Conservation (phyloP, 805 yeast species). For the Cyberlindnera petersonii region DNA sequence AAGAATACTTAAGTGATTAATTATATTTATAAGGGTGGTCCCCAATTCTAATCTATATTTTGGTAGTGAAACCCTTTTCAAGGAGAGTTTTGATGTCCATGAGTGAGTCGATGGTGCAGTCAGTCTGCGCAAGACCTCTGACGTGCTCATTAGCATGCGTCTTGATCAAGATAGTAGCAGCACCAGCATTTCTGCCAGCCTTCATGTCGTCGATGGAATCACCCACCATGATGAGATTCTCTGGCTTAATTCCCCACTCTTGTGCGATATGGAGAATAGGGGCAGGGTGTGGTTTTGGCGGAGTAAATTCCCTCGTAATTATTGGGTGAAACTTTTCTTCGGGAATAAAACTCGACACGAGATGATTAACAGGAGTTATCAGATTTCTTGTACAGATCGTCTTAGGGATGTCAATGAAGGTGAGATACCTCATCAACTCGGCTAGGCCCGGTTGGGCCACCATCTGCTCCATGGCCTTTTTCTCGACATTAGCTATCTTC, state of each 20-base stretch:
- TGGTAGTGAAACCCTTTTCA: conserved; percentile 31
- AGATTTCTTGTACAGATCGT: conserved; percentile 64
- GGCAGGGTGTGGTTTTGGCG: conserved; percentile 66
- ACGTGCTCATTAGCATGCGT: conserved; percentile 48
- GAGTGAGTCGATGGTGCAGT: conserved; percentile 27
- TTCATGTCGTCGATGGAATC: conserved; percentile 68
- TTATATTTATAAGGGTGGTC: background rate
- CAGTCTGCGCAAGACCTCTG: conserved; percentile 32
- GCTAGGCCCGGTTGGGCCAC: conserved; percentile 21
- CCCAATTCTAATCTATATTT: background rate
- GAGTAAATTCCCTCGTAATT: conserved; percentile 59
- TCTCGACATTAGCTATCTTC: conserved; percentile 50
- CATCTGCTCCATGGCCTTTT: conserved; percentile 60
- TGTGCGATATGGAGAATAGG: conserved; percentile 56
- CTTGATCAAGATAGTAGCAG: conserved; percentile 49
- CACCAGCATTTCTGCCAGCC: conserved; percentile 63
- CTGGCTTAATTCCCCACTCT: conserved; percentile 43
- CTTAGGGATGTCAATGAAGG: conserved; percentile 34
- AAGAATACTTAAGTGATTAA: background rate
- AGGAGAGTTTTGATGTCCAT: conserved; percentile 35
- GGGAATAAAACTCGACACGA: conserved; percentile 42
- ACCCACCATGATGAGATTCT: conserved; percentile 62
- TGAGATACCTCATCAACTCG: conserved; percentile 18
- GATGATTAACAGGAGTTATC: conserved; percentile 49
- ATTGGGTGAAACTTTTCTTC: conserved; percentile 44